Conservation (phyloP, 2,329 filamentous ascomycete genomes). For the Incumbomyces delicatus region DNA sequence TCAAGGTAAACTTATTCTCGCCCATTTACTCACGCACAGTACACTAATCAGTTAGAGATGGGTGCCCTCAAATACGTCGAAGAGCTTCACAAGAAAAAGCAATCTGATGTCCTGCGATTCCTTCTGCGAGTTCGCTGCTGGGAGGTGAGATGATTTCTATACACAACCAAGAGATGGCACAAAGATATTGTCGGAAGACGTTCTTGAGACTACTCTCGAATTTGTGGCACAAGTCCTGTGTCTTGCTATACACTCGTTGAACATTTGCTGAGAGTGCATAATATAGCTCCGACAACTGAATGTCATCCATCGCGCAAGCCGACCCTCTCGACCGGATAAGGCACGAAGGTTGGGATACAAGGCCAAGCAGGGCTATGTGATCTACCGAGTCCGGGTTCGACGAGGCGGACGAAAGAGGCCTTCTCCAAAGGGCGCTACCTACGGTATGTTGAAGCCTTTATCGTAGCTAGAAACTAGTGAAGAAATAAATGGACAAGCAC, state of each 20-base stretch:
- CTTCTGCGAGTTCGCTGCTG: conserved; percentile 99
- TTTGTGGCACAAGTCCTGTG: conserved; percentile 30
- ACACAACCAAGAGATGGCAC: conserved; percentile 16
- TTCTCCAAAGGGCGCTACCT: conserved; percentile 94
- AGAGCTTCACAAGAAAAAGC: conserved; percentile 99
- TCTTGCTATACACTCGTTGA: conserved; percentile 98
- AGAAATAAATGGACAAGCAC: neutral
- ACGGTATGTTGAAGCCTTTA: conserved; percentile 54
- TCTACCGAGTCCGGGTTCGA: conserved; percentile 98
- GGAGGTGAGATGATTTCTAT: conserved; percentile 57
- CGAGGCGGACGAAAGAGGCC: conserved; percentile 98
- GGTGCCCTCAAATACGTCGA: conserved; percentile 99
- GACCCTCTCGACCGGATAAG: conserved; percentile 98
- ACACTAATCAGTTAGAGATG: conserved; percentile 53
- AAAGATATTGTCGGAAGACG: conserved; percentile 3
- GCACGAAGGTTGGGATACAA: conserved; percentile 99
- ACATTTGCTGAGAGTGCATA: conserved; percentile 99
- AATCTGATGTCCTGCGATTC: conserved; percentile 99
- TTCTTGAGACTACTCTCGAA: conserved; percentile 21
- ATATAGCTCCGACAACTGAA: conserved; percentile 99
- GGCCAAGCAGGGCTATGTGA: conserved; percentile 99
- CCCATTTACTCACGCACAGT: neutral
- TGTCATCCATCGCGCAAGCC: conserved; percentile 98
- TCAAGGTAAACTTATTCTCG: conserved; percentile 15
- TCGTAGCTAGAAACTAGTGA: neutral